Evolutionary conservation across 2,329 filamentous ascomycete genomes (phyloP).

Genomic region (Madurella mycetomatis): DNA sequence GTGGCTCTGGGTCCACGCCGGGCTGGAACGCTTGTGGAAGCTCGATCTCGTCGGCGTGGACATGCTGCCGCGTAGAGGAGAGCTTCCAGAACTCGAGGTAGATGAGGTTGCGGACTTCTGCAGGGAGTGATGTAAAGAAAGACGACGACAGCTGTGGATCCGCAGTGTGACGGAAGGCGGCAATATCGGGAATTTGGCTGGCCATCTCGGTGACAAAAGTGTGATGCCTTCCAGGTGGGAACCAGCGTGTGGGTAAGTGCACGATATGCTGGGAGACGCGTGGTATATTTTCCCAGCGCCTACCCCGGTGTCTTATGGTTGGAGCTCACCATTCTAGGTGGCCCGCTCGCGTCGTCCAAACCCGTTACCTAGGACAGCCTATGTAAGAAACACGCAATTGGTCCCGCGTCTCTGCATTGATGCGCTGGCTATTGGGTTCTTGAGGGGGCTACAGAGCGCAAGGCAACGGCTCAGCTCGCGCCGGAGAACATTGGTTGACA

Average conservation of each 20-base stretch:
- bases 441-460: too few relatives aligned
- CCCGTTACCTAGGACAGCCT: too few relatives aligned
- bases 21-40: background rate
- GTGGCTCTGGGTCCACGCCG: background rate
- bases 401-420: too few relatives aligned
- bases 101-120: conserved; percentile 31
- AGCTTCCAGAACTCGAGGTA: conserved; percentile 29
- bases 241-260: background rate
- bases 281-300: too few relatives aligned
- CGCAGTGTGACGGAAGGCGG: conserved; percentile 32
- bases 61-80: conserved; percentile 23
- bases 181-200: conserved; percentile 13
- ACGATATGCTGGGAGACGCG: background rate
- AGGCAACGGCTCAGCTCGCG: too few relatives aligned
- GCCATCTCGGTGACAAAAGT: background rate
- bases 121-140: conserved; percentile 29
- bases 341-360: too few relatives aligned
- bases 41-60: conserved; percentile 2
- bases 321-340: too few relatives aligned
- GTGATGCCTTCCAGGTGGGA: background rate
- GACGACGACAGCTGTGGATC: conserved; percentile 41
- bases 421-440: too few relatives aligned
- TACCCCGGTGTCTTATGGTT: too few relatives aligned
- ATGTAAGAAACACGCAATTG: too few relatives aligned
- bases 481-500: too few relatives aligned